Percentiles rank a stretch among this genome's conserved stretches.
Conservation (phyloP, 2,329 filamentous ascomycete genomes). For the Didymella pinodella region DNA sequence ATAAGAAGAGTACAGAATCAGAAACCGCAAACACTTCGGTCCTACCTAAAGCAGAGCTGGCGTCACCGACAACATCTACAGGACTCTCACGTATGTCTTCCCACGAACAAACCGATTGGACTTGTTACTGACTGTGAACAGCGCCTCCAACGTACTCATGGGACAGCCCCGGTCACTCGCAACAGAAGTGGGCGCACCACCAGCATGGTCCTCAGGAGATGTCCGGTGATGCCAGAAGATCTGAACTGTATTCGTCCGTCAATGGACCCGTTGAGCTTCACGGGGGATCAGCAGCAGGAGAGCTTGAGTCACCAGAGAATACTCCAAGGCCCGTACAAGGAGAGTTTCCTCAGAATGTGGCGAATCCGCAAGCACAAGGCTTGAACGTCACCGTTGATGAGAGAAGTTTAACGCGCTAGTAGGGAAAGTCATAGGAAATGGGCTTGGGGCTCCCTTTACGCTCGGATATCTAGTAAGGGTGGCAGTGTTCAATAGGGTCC, state of each 20-base stretch:
- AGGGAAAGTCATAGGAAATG: no score
- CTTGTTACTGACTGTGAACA: background rate
- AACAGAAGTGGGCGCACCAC: background rate
- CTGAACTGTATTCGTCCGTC: background rate
- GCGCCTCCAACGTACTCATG: background rate
- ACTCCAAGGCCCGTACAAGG: background rate
- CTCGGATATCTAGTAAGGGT: no score
- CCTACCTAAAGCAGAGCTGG: background rate
- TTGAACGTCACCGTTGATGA: background rate
- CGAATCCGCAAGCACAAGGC: background rate
- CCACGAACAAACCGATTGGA: background rate
- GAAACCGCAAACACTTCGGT: background rate
- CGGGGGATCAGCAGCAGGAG: background rate
- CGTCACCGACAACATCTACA: background rate
- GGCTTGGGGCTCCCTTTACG: no score
- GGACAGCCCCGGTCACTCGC: background rate
- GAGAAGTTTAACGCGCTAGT: background rate
- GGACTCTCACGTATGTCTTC: background rate
- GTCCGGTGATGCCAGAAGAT: background rate
- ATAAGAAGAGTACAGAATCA: background rate
- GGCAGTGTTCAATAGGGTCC: no score
- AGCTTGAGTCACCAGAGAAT: background rate
- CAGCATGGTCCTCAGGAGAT: background rate
- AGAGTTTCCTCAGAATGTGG: background rate
- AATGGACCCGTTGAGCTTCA: background rate